Evolutionary conservation across 805 yeast species (phyloP), one percentile per base, ranked within the genome.

Genomic region (Diddensiella santjacobensis): DNA sequence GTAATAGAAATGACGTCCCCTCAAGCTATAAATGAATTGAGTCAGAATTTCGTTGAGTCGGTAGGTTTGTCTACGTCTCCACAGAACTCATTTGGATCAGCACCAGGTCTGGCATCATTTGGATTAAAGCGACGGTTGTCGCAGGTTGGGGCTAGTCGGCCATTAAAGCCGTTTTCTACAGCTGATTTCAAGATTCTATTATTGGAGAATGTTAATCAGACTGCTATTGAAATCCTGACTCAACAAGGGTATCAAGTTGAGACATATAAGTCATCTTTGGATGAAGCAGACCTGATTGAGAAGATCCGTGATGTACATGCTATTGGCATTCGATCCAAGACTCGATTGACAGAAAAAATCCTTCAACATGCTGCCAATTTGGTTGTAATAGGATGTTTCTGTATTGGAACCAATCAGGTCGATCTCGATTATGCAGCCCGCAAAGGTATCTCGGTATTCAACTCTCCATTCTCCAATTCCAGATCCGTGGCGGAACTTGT

Each of bases 371-470:
- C 99, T 49, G 84, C 83, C 67, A 87, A 91, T 73, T 77, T 93
- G 69, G 86, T 86, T 22, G 90, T 80, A 26, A 75, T 93, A 69
- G 99, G 99, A 49, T 93, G 99, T 74, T 93, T 93, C 85, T 93
- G 99, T 78, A 93, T 93, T 59, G 99, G 99, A 63, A 93, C 98
- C 53, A 93, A 93, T 74, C 99, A 93, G 73, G 99, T 93, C 48
- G 95, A 93, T 68, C 77, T 90, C 55, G 87, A 86, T 58, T 86
- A 66, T 61, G 99, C 99, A 49, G 96, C 98, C 55, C 79, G 83
- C 62, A 78, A 79, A 43, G 99, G 99, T 72, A 79, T 91, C 67
- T 90, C 97, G 41, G 99, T 93, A 20, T 93, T 93, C 83, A 88
- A 89, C 78, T 90, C 99, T 29, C 99, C 99, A 44, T 93, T 93